Evolutionary conservation across 345 rosid species (phyloP), one percentile per base, ranked within the genome.

Genomic region (Arabidopsis thaliana): DNA sequence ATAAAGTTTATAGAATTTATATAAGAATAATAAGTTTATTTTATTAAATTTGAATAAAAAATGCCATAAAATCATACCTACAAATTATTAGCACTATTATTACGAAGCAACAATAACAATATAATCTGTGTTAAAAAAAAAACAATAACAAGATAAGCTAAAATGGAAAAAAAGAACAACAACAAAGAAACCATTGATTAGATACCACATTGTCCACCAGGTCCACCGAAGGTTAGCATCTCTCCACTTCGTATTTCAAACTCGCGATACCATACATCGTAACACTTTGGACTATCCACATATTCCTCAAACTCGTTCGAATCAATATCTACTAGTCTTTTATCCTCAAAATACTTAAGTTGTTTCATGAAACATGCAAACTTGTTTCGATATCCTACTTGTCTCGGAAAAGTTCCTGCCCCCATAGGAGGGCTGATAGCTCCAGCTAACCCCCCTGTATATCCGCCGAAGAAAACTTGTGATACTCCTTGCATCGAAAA

Each of bases 201-300:
- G 12, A 56, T 56, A 42, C 63, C 65, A 46, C 74, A 71, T 0
- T 1, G 1, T 36, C 74, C 74, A 36, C 74, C 66, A 46, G 74
- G 74, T 8, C 74, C 74, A 59, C 74, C 74, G 8, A 71, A 71
- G 3, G 66, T n/a, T 2, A 71, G 56, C 5, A 3, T 7, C 56
- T 71, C 58, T 22, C 66, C 58, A 8, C 22, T 30, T 13, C 64
- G 64, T 4, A 42, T 1, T 56, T 69, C 65, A 44, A 57, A 59
- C 67, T 36, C 9, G 24, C 49, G 75, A 71, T 4, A 71, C 37
- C 23, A 14, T 5, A 60, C 59, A 46, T 16, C 49, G 10, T 59
- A 59, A 71, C 67, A 71, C 20, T 59, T 71, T 23, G 59, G 75
- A 59, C 67, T 45, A 44, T 58, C 30, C 56, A 45, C 57, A 69